Evolutionary conservation across 1,284 basidiomycete genomes (phyloP).

Genomic region (Ustilago shanxiensis): DNA sequence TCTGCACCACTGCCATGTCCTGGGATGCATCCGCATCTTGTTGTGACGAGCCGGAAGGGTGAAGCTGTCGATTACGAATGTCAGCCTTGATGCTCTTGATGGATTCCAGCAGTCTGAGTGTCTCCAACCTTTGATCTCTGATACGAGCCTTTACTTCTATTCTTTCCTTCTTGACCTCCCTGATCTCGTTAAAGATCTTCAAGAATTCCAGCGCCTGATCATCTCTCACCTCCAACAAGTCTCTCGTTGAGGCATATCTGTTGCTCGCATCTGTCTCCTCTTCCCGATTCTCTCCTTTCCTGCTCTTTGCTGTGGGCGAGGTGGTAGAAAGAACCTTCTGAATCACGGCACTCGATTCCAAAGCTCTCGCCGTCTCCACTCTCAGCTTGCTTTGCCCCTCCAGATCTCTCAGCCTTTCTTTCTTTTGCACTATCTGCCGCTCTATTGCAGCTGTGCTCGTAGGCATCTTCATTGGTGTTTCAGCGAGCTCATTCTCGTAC

Average conservation of each 20-base stretch:
- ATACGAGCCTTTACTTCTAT: slow-evolving; percentile 26
- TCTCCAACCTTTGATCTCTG: slow-evolving; percentile 37
- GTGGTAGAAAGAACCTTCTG: slow-evolving; percentile 39
- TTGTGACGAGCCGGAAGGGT: slow-evolving; percentile 16
- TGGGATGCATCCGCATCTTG: slow-evolving; percentile 35
- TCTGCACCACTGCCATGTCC: slow-evolving; percentile 29
- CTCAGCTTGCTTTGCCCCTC: slow-evolving; percentile 29
- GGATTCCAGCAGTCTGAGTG: slow-evolving; percentile 28
- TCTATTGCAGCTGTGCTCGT: slow-evolving; percentile 28
- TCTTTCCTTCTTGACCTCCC: slow-evolving; percentile 32
- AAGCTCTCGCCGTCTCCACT: slow-evolving; percentile 32
- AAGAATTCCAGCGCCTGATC: slow-evolving; percentile 51
- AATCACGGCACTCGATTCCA: slow-evolving; percentile 35
- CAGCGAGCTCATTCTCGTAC: slow-evolving; percentile 32
- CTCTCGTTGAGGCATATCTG: slow-evolving; percentile 36
- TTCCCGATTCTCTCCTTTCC: slow-evolving; percentile 9
- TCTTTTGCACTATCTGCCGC: slow-evolving; percentile 39
- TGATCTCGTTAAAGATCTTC: slow-evolving; percentile 32
- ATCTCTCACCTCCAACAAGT: slow-evolving; percentile 45
- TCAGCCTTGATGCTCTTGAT: slow-evolving; percentile 49
- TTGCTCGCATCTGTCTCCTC: slow-evolving; percentile 1
- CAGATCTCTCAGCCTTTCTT: slow-evolving; percentile 24
- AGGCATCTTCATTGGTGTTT: slow-evolving; percentile 36
- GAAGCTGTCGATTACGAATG: slow-evolving; percentile 35
- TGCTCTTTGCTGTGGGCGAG: slow-evolving; percentile 5